Evolutionary conservation across 345 rosid species (phyloP), one percentile per base, ranked within the genome.

Genomic region (Eucalyptus fibrosa): DNA sequence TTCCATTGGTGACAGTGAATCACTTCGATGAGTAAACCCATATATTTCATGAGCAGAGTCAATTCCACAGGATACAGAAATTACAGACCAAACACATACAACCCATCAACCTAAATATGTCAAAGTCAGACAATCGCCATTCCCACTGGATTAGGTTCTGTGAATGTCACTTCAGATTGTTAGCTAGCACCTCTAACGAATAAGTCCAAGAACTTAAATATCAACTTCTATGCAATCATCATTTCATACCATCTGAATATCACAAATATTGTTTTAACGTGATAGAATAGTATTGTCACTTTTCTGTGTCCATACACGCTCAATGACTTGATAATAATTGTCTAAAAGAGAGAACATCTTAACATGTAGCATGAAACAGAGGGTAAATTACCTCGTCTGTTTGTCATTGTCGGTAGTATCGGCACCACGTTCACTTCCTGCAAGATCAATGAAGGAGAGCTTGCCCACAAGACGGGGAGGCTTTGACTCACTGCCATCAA

Each of bases 381-480:
- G 49, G 45, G 50, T 86, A 88, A 44, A 59, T 87, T 92, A 96
- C 99, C 99, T 96, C 7, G 99, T 97, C 93, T 96, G 99, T 90
- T 97, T 97, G 92, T 97, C 99, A 89, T 97, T 97, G 92, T 97
- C 99, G 45, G 99, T 97, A 87, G 99, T 97, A 92, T 97, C 99
- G 42, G 99, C 99, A 90, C 99, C 99, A 72, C 99, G 98, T 91
- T 97, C 99, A 93, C 99, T 97, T 94, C 99, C 99, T 87, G 99
- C 99, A 89, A 97, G 98, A 94, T 97, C 99, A 86, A 97, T 97
- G 91, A 97, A 97, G 87, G 99, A 97, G 69, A 97, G 99, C 91
- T 97, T 97, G 86, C 99, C 99, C 90, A 97, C 95, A 30, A 95
- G 92, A 90, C 97, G 98, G 32, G 98, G 96, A 88, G 98, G 98